These are phyloP conservation scores for Eucalyptus guilfoylei DNA, from an alignment of 345 rosid species.

Conservation along the genomic window DNA sequence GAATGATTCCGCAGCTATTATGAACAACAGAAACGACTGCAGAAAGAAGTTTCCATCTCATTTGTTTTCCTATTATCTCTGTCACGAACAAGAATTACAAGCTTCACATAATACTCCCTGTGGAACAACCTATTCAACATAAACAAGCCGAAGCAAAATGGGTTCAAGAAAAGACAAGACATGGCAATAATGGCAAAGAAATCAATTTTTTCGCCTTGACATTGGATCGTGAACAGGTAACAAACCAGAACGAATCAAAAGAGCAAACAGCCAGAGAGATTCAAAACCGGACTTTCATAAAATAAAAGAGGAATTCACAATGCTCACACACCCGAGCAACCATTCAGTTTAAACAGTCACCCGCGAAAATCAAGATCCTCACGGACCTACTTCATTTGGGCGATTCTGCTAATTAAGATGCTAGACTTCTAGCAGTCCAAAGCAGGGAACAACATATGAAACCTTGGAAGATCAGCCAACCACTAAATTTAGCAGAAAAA, in stretches of 20 bases:
- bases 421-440: not conserved
- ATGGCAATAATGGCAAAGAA: not conserved
- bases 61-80: not conserved
- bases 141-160: not conserved
- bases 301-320: not conserved
- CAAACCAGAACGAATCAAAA: not conserved
- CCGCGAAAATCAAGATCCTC: not conserved
- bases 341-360: not conserved
- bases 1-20: not conserved
- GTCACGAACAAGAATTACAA: not conserved
- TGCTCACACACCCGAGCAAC: not conserved
- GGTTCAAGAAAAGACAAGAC: not conserved
- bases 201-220: not conserved
- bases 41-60: not conserved
- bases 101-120: not conserved
- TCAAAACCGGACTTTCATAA: not conserved
- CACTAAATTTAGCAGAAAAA: not conserved
- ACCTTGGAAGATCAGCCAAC: not conserved
- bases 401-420: not conserved
- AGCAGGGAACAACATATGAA: not conserved
- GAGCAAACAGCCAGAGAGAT: not conserved
- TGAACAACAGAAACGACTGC: not conserved
- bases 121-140: not conserved
- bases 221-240: not conserved
- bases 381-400: not conserved